Evolutionary conservation across 2,329 filamentous ascomycete genomes (phyloP), one percentile per base, ranked within the genome.

Genomic region (Xylariaceae sp.): DNA sequence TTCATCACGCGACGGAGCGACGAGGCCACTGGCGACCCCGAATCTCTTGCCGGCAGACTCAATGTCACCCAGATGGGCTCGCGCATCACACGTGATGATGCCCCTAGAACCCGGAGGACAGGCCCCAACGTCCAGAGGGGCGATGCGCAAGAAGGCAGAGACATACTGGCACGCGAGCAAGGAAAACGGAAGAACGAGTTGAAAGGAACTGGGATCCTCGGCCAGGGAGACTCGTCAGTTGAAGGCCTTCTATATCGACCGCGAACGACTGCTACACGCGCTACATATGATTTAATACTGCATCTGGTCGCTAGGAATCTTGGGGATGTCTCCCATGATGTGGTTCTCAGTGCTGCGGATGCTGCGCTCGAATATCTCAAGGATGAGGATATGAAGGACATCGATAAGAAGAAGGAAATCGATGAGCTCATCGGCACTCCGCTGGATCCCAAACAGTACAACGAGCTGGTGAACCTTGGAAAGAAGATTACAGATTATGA

Each of bases 401-500:
- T 96, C 54, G 94, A 99, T 69, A 97, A 95, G 78, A 99, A 99
- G 77, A 96, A 92, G 73, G 91, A 97, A 69, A 84, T 97, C 41
- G 94, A 99, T 63, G 94, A 97, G 59, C 84, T 97, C 54, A 72
- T 99, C 40, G 94, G 93, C n/a, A 81, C 81, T 34, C 84, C 85
- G 1, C 82, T 97, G 76, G 86, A 80, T 45, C 83, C 90, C 1
- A 96, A 97, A 68, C 87, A 96, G 69, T 99, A 97, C 75, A 97
- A 97, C 67, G 93, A 97, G 73, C 75, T 99, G 60, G 86, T 97
- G 50, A 99, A 97, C 67, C 76, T 99, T 41, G 90, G 92, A 59
- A 99, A 99, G 77, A 99, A 99, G 74, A 96, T 99, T 58, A 99
- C 94, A 45, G 94, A 99, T 70, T 99, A 97, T 71, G 89, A 97